These are phyloP conservation scores for Ophiocordyceps camponoti-leonardi DNA, from an alignment of 2,329 filamentous ascomycete species.

Conservation along the genomic window DNA sequence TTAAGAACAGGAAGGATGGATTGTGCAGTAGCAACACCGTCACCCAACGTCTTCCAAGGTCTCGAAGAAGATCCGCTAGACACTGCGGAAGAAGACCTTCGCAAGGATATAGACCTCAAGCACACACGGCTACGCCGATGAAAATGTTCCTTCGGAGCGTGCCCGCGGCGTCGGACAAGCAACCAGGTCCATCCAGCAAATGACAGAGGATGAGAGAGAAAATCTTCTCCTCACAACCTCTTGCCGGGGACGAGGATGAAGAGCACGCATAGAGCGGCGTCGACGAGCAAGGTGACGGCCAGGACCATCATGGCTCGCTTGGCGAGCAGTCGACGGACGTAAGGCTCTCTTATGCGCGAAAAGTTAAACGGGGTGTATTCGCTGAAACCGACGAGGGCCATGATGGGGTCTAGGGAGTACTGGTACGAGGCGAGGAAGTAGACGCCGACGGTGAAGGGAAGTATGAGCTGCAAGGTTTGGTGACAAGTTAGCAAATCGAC, in stretches of 20 bases:
- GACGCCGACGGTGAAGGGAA: conserved; percentile 82
- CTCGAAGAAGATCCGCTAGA: not conserved
- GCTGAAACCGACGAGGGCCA: conserved; percentile 77
- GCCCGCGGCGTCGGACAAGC: too few relatives aligned
- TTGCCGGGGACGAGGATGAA: conserved; percentile 94
- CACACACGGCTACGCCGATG: too few relatives aligned
- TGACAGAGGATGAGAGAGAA: too few relatives aligned
- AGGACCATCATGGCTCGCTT: conserved; percentile 74
- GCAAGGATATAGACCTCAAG: too few relatives aligned
- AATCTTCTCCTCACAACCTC: too few relatives aligned
- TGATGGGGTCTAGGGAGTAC: conserved; percentile 83
- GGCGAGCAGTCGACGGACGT: conserved; percentile 68
- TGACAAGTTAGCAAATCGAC: conserved; percentile 5
- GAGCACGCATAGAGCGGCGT: conserved; percentile 67
- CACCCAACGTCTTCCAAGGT: not conserved
- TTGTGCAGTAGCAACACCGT: not conserved
- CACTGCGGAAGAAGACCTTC: too few relatives aligned
- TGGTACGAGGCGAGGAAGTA: conserved; percentile 86
- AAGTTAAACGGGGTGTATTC: conserved; percentile 96
- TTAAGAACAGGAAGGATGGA: not conserved
- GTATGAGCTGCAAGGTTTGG: conserved; percentile 34
- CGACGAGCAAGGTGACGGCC: conserved; percentile 55
- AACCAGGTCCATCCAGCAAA: not conserved
- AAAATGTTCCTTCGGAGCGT: too few relatives aligned
- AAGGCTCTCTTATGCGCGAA: conserved; percentile 74